Evolutionary conservation across 2,329 filamentous ascomycete species (phyloP), one percentile per base, ranked within the genome.

Genomic region (Mycosphaerella sp.): DNA sequence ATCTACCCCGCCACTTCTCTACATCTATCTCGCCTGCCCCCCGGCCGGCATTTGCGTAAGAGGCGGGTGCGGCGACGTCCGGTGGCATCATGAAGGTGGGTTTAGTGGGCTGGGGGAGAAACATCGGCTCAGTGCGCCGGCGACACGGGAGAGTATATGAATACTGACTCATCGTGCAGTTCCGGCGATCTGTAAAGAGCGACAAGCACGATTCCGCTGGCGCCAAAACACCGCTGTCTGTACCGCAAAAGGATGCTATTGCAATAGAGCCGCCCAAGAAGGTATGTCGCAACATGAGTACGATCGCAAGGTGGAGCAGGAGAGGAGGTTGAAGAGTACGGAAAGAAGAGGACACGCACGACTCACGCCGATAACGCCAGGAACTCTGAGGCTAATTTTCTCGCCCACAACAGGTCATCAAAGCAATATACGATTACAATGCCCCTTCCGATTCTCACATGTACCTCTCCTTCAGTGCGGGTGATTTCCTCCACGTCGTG

Each of bases 401-500:
- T 18, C 27, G 25, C 49, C 36, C 18, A 25, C 17, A 34, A 28
- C 53, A 96, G 90, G 90, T 98, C 55, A 98, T 98, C 70, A 89
- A 91, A 76, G 93, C 93, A 27, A 84, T 96, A 53, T 95, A 95
- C 78, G 88, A 94, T 70, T 95, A 95, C 73, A 80, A 85, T 65
- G 87, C 89, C 53, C 80, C 85, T 64, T 54, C 58, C 47, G 64
- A 66, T 39, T 81, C 82, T 55, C 73, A 74, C 46, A 67, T 71
- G 41, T 75, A 95, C 74, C 78, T 98, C 64, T 85, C 86, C 68
- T 98, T 98, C 72, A 89, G 85, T 59, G 87, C 89, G 68, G 93
- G 93, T 66, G 93, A 98, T 70, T 98, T 97, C 71, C 93, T 98
- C 69, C 91, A 97, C 75, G 93, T 98, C 59, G 91, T 97, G 70